Evolutionary conservation across 192 early-diverging fungal genomes (phyloP).

Genomic region (Allomyces macrogynus): DNA sequence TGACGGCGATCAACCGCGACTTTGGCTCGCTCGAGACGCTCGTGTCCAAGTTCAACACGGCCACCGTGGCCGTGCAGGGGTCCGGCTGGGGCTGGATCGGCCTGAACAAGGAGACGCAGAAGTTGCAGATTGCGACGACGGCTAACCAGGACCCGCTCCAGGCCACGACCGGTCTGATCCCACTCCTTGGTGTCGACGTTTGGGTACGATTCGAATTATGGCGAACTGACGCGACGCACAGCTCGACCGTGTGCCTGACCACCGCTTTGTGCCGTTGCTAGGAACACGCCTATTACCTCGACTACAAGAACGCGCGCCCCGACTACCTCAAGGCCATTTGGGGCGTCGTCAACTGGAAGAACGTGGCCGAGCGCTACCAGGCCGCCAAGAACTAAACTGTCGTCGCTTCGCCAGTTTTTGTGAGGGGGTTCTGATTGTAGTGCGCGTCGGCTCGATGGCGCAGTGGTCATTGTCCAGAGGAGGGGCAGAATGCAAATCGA

Average conservation of each 20-base stretch:
- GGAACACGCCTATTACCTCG: constrained; percentile 70
- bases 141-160: constrained; percentile 68
- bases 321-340: constrained; percentile 89
- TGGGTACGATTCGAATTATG: constrained; percentile 61
- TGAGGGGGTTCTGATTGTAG: too few relatives aligned
- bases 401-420: too few relatives aligned
- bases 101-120: constrained; percentile 54
- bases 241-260: neutral
- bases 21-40: constrained; percentile 75
- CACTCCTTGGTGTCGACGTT: constrained; percentile 78
- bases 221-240: neutral
- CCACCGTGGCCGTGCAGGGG: constrained; percentile 68
- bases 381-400: constrained; percentile 13
- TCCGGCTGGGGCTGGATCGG: constrained; percentile 97
- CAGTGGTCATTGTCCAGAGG: too few relatives aligned
- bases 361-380: constrained; percentile 65
- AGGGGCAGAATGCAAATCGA: too few relatives aligned
- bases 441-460: too few relatives aligned
- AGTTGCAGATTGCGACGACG: constrained; percentile 68
- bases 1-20: constrained; percentile 51
- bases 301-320: constrained; percentile 95
- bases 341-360: constrained; percentile 96
- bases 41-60: constrained; percentile 47
- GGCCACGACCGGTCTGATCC: constrained; percentile 36
- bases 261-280: neutral